These are phyloP conservation scores for Aspergillus sclerotioniger DNA, from an alignment of 495 filamentous ascomycete species.

Conservation along the genomic window DNA sequence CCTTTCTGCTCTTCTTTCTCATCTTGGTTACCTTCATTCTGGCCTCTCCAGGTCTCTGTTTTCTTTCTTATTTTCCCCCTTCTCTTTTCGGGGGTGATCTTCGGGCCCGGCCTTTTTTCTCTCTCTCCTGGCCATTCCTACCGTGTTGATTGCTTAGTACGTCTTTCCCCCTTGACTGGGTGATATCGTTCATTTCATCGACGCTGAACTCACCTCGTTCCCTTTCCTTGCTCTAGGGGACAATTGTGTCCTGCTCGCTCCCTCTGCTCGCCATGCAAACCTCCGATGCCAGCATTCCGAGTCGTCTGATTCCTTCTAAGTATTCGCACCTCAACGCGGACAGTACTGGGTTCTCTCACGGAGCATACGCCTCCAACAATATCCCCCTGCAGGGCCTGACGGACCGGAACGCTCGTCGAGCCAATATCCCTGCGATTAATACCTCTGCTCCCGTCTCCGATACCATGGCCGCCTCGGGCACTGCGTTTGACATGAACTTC, in stretches of 20 bases:
- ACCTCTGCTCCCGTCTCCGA: slow-evolving; percentile 61
- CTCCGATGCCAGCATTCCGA: slow-evolving; percentile 62
- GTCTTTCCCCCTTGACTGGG: slow-evolving; percentile 14
- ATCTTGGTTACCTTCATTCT: slow-evolving; percentile 10
- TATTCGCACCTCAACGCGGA: slow-evolving; percentile 64
- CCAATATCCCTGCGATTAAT: slow-evolving; percentile 91
- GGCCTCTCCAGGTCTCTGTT: slow-evolving; percentile 13
- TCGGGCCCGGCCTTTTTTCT: slow-evolving; percentile 35
- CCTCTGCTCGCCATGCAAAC: slow-evolving; percentile 75
- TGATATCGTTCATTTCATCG: slow-evolving; percentile 15
- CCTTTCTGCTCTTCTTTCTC: slow-evolving; percentile 1
- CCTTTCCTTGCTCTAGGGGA: slow-evolving; percentile 66
- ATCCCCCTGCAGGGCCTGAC: slow-evolving; percentile 65
- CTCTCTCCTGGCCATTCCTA: slow-evolving; percentile 28
- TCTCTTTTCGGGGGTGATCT: slow-evolving; percentile 35
- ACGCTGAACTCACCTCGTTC: slow-evolving; percentile 59
- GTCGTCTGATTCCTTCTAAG: slow-evolving; percentile 58
- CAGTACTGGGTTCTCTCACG: slow-evolving; percentile 85
- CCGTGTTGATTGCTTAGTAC: slow-evolving; percentile 19
- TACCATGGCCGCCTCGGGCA: slow-evolving; percentile 84
- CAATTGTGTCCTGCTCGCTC: slow-evolving; percentile 63
- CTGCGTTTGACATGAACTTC: slow-evolving; percentile 96
- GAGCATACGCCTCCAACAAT: slow-evolving; percentile 79
- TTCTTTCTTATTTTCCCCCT: slow-evolving; percentile 31
- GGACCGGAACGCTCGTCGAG: slow-evolving; percentile 77